Evolutionary conservation across 768 basidiomycete species (phyloP).

Genomic region (Boletus sp.): DNA sequence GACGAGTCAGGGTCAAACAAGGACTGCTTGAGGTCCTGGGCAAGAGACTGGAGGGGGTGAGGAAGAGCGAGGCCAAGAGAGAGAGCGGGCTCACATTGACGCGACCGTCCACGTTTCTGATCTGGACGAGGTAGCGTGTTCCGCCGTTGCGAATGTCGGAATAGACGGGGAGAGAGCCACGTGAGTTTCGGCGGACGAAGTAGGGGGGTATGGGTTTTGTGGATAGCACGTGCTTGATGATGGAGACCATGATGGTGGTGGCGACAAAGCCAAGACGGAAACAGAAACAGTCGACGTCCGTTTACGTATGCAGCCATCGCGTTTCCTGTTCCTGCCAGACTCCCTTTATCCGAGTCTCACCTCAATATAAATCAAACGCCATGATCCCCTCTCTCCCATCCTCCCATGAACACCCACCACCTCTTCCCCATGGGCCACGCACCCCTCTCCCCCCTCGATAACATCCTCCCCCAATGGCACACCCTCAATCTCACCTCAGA

Average conservation of each 20-base stretch:
- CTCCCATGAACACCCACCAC: not conserved
- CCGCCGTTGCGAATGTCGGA: constrained; percentile 69
- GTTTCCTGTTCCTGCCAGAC: too few relatives aligned
- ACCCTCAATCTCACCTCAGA: not conserved
- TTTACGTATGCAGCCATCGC: too few relatives aligned
- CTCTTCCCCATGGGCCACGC: not conserved
- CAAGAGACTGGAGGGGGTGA: constrained; percentile 47
- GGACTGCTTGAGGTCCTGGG: constrained; percentile 50
- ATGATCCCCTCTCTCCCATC: not conserved
- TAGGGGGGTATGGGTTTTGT: constrained; percentile 36
- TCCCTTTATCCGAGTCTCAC: too few relatives aligned
- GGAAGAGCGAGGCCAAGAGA: not conserved
- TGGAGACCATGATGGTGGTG: constrained; percentile 12
- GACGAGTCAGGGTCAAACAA: constrained; percentile 49
- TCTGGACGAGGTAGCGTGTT: constrained; percentile 53
- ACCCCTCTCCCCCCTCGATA: constrained; percentile 25
- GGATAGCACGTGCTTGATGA: constrained; percentile 16
- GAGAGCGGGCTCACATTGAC: constrained; percentile 42
- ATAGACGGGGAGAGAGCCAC: constrained; percentile 72
- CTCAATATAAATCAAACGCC: constrained; percentile 1
- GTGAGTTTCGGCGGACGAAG: constrained; percentile 63
- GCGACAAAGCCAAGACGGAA: not conserved
- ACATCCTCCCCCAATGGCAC: constrained; percentile 6
- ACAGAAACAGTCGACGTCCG: too few relatives aligned
- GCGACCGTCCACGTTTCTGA: constrained; percentile 71